Base-by-base conservation (phyloP, 805 yeast species). In the Saccharomycopsis guyanensis region DNA sequence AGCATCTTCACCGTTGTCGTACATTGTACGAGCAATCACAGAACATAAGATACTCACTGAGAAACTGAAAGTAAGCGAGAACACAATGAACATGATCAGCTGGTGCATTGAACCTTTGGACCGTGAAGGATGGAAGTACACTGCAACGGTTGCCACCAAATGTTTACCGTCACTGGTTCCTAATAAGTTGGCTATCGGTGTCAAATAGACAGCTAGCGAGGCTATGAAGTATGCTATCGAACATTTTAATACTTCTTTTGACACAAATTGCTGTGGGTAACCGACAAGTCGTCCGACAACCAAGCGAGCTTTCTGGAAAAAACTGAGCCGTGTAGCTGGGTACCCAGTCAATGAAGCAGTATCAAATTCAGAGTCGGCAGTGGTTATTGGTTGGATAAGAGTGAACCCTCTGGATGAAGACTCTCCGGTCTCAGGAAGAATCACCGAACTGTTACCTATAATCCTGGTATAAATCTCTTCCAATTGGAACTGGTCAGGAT, bases 41-140 rank as follows among this genome's bases (percentile, higher is more conserved):
- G 84, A 72, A 40, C 85, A 72, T 1, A 66, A 53, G 13, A 76
- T 59, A 3, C 84, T 72, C 6, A 80, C 71, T 0, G 68, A 45
- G 45, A 76, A 72, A 38, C 78, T 74, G 63, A 69, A 86, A 3
- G 66, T 43, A 13, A 84, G 61, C 1, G 87, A 67, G 2, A 75
- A 47, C 0, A 70, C 54, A 2, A 81, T 89, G 62, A 76, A 86
- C 38, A 75, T 58, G 15, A 82, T 60, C 10, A 88, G 79, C 57
- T 86, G 87, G 50, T 78, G 73, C 91, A 86, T 86, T 16, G 86
- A 76, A 0, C 95, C 95, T 47, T 76, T 74, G 0, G 93, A 73
- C 41, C 95, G 62, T 1, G 89, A 74, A 0, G 95, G 87, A 57
- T 86, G 93, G 66, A 86, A 86, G 61, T 86, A 86, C 2, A 86